Conservation (phyloP, 768 basidiomycete genomes). For the Tricholoma matsutake region DNA sequence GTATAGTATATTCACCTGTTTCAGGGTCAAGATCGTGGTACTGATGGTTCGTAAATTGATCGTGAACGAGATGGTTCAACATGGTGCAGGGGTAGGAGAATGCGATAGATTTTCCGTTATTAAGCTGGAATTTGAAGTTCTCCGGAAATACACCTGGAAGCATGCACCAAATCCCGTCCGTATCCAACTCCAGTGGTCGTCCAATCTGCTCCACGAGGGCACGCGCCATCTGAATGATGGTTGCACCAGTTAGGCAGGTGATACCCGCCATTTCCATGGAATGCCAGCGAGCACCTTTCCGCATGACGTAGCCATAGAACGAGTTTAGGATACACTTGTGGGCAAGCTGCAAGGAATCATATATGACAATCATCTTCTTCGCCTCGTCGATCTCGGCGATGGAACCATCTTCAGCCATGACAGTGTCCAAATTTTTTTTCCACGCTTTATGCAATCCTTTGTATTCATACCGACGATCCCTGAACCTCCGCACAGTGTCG, state of each 20-base stretch:
- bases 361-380: conserved; percentile 98
- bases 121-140: conserved; percentile 93
- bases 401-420: conserved; percentile 61
- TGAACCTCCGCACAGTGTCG: conserved; percentile 94
- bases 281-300: conserved; percentile 98
- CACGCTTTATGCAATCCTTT: conserved; percentile 98
- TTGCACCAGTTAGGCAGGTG: conserved; percentile 95
- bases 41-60: conserved; percentile 94
- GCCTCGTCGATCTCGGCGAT: conserved; percentile 93
- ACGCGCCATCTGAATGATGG: conserved; percentile 98
- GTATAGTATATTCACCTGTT: conserved; percentile 80
- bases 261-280: conserved; percentile 99
- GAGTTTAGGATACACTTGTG: conserved; percentile 99
- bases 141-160: conserved; percentile 97
- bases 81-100: conserved; percentile 99
- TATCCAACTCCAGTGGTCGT: conserved; percentile 94
- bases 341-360: conserved; percentile 97
- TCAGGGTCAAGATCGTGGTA: conserved; percentile 90
- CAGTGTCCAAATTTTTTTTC: conserved; percentile 95
- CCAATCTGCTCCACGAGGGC: conserved; percentile 97
- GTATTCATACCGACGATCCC: conserved; percentile 98
- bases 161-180: conserved; percentile 99
- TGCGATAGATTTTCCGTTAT: conserved; percentile 79
- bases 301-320: conserved; percentile 99
- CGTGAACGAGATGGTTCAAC: conserved; percentile 97